phyloP scores from a whole-genome alignment of 2,329 filamentous ascomycete genomes.

The Orbilia blumenaviensis region DNA sequence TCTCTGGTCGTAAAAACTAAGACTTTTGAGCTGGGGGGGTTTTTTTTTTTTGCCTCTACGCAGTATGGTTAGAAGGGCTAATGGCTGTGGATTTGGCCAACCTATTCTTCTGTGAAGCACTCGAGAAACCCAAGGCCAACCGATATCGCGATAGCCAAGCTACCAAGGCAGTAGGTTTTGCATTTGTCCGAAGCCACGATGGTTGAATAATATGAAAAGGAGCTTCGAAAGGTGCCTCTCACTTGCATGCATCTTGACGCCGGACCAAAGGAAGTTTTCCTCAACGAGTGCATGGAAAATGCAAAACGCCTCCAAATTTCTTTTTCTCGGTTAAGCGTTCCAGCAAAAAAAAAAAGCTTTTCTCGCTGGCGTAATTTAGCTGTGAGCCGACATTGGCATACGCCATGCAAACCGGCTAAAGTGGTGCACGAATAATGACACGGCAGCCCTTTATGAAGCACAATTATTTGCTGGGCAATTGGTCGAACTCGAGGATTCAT shows the following conservation, averaged over 20 bases:
- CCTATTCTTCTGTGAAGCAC: not conserved
- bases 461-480: not conserved
- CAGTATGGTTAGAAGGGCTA: not conserved
- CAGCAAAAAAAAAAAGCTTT: conserved; percentile 47
- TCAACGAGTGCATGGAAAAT: conserved; percentile 1
- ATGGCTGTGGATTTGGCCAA: not conserved
- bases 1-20: conserved; percentile 17
- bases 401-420: conserved; percentile 53
- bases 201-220: conserved; percentile 50
- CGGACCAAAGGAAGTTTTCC: conserved; percentile 48
- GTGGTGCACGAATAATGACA: conserved; percentile 8
- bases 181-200: conserved; percentile 52
- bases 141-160: conserved; percentile 49
- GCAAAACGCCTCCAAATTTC: conserved; percentile 26
- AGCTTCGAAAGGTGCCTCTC: conserved; percentile 24
- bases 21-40: not conserved
- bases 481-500: not conserved
- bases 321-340: conserved; percentile 52
- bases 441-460: conserved; percentile 8
- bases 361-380: conserved; percentile 52
- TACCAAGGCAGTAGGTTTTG: conserved; percentile 30
- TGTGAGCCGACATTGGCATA: conserved; percentile 49
- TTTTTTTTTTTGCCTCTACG: not conserved
- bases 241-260: conserved; percentile 28
- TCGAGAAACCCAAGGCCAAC: conserved; percentile 4